Base-by-base conservation (phyloP, 805 yeast genomes). In the Candida saitoana region DNA sequence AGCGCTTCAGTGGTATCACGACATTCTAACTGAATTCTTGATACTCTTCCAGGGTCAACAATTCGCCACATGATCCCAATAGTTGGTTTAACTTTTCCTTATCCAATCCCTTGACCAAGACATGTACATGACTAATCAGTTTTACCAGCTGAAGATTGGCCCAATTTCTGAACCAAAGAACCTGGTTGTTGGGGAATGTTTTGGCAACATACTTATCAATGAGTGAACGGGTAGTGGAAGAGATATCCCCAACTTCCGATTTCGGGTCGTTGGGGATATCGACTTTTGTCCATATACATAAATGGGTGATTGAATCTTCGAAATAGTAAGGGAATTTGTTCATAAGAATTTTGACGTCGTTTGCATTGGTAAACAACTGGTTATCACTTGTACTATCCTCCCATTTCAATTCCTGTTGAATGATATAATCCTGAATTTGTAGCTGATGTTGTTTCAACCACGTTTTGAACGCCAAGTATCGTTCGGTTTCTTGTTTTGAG, bases 151-250 rank as follows among this genome's bases (percentile, higher is more conserved):
- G 93, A 32, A 85, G 57, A 5, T 74, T 69, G 5, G 82, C 74
- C 77, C 85, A 84, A 55, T 85, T 85, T 49, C 84, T 73, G 59
- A 84, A 85, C 91, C 91, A 84, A 2, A 69, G 55, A 34, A 75
- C 51, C 31, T 75, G 61, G 3, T 69, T 63, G 19, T 65, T 52
- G 5, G 60, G 52, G 43, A 84, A 74, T 3, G 82, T 80, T 38
- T 61, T 57, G 3, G 65, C 54, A 8, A 84, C 63, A 42, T 75
- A 74, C 17, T 46, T 49, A 38, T 74, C 73, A 7, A 82, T 76
- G 2, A 62, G 43, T 1, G 43, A 47, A 44, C 76, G 71, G 16
- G 74, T 66, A 8, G 52, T 51, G 0, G 58, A 54, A 2, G 77
- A 66, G 20, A 80, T 71, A 46, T 76, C 82, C 1, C 85, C 84